Conservation (phyloP, 2,329 filamentous ascomycete species). For the Neocatenulostroma microsporum region DNA sequence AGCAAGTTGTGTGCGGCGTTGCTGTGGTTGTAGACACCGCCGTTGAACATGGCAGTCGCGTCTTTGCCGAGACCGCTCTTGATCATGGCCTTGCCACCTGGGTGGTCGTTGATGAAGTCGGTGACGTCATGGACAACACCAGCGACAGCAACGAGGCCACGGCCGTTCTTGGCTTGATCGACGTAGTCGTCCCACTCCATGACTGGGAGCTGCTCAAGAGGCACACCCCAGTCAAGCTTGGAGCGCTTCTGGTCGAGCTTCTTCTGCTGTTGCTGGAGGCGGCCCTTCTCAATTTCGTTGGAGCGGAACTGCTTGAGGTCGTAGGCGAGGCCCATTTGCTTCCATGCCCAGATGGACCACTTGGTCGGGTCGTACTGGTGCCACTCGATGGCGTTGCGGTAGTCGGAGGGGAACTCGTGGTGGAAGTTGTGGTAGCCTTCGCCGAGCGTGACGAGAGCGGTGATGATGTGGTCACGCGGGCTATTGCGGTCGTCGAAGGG, state of each 20-base stretch:
- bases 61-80: constrained; percentile 76
- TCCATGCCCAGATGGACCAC: constrained; percentile 79
- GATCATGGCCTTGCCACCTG: constrained; percentile 85
- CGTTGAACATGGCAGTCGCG: constrained; percentile 84
- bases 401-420: constrained; percentile 88
- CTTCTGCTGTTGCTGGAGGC: constrained; percentile 83
- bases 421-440: constrained; percentile 95
- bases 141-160: constrained; percentile 67
- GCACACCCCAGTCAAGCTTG: constrained; percentile 76
- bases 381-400: constrained; percentile 87
- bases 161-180: constrained; percentile 67
- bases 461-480: constrained; percentile 79
- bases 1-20: constrained; percentile 85
- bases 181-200: constrained; percentile 83
- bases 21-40: constrained; percentile 81
- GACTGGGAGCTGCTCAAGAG: constrained; percentile 76
- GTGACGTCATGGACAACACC: constrained; percentile 81
- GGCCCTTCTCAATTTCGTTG: constrained; percentile 90
- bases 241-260: constrained; percentile 83
- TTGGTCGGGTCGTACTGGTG: constrained; percentile 89
- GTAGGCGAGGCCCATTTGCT: constrained; percentile 73
- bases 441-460: constrained; percentile 74
- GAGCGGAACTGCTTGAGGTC: constrained; percentile 84
- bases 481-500: constrained; percentile 91
- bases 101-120: constrained; percentile 80